Evolutionary conservation across 2,329 filamentous ascomycete genomes (phyloP), one percentile per base, ranked within the genome.

Genomic region (Calonectria pseudoturangicola): DNA sequence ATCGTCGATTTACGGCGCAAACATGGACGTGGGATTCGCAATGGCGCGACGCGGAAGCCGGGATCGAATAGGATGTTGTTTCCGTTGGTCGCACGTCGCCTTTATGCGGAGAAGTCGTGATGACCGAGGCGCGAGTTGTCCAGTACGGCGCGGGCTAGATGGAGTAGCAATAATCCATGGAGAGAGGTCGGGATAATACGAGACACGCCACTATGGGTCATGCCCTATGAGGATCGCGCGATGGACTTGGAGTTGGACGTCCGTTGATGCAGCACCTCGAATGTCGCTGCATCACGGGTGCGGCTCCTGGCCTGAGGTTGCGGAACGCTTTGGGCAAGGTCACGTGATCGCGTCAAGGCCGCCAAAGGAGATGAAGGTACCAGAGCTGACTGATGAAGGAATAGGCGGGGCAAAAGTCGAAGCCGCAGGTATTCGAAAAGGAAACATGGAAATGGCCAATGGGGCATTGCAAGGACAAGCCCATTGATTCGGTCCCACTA

Each of bases 231-330:
- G 15, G 54, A 73, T 47, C 41, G 58, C 64, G 54, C 43, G 58
- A 71, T 73, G 66, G 72, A 60, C 25, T 64, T 45, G 60, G n/a
- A 64, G 69, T 73, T 62, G 50, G 73, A 58, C 68, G 73, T 69
- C 58, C 58, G 73, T 74, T 77, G 77, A 79, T 73, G 78, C 70
- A 75, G 75, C 54, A 74, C 69, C 68, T 69, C 75, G 68, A 67
- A 74, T 51, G 72, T 77, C 73, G 75, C 74, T 68, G 75, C 75
- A 80, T 79, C 77, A 80, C 79, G 75, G 67, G 75, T 78, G 74
- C 54, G 68, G 77, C 73, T 74, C 72, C 73, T 78, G 76, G 74
- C 39, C 74, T 77, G 75, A 79, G 73, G 72, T 70, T 65, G 76
- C 75, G 45, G 45, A 48, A 74, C 71, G 70, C 75, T 72, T 66